phyloP scores from a whole-genome alignment of 2,329 filamentous ascomycete genomes.

The Aspergillus arachidicola region DNA sequence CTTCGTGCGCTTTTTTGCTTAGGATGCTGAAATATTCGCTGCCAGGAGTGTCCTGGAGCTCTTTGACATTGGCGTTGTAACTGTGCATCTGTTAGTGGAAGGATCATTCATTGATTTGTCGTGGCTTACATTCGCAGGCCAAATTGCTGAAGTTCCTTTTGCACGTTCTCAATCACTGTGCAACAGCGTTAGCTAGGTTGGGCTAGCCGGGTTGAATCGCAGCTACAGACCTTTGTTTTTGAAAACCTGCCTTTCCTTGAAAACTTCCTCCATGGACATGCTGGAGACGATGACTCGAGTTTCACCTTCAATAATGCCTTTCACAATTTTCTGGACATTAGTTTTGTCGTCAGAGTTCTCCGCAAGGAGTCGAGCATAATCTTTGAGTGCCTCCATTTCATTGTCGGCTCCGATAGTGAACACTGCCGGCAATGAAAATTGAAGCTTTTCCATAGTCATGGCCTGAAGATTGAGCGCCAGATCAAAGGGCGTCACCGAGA shows the following conservation, averaged over 20 bases:
- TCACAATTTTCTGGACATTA: constrained; percentile 82
- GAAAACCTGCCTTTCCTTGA: constrained; percentile 75
- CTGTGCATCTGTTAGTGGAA: constrained; percentile 31
- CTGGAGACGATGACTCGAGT: constrained; percentile 79
- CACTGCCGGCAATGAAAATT: constrained; percentile 78
- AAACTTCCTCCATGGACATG: constrained; percentile 94
- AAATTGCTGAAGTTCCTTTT: constrained; percentile 78
- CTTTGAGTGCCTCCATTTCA: constrained; percentile 69
- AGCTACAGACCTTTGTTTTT: constrained; percentile 63
- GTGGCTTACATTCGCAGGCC: constrained; percentile 67
- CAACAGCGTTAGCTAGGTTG: neutral
- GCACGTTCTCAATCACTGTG: constrained; percentile 70
- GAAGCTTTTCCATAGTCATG: constrained; percentile 87
- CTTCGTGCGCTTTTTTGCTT: constrained; percentile 81
- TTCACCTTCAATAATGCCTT: constrained; percentile 87
- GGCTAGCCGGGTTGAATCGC: neutral
- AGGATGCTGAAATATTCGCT: constrained; percentile 84
- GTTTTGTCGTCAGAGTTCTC: constrained; percentile 60
- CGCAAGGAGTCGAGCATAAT: constrained; percentile 80
- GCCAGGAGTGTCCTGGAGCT: constrained; percentile 78
- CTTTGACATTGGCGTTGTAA: constrained; percentile 79
- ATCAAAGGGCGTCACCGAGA: constrained; percentile 61
- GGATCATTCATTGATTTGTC: neutral
- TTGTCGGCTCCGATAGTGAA: constrained; percentile 85
- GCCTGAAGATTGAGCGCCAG: constrained; percentile 81